These are phyloP conservation scores for Jaapia argillacea DNA, from an alignment of 768 basidiomycete species.

Conservation along the genomic window DNA sequence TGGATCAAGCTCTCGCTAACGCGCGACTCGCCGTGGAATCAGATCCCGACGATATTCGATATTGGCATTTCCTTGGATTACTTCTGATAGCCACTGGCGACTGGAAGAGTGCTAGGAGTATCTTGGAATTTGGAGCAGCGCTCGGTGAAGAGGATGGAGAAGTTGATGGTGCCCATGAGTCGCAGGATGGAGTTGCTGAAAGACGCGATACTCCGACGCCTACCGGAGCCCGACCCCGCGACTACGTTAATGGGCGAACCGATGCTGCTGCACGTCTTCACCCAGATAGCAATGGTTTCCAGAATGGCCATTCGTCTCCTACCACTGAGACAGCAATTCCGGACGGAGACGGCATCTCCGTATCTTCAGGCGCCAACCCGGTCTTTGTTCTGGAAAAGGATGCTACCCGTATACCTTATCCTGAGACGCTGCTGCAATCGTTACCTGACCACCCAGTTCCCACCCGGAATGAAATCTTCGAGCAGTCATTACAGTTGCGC, in stretches of 20 bases:
- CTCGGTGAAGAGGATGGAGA: constrained; percentile 39
- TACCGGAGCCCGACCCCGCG: neutral
- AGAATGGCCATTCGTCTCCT: neutral
- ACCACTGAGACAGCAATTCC: neutral
- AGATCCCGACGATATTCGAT: constrained; percentile 51
- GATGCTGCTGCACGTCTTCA: neutral
- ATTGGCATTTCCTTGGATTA: constrained; percentile 88
- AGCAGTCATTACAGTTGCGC: constrained; percentile 72
- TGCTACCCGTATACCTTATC: constrained; percentile 26
- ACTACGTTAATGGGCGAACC: neutral
- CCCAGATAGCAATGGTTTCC: neutral
- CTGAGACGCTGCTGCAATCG: constrained; percentile 32
- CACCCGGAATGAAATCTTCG: constrained; percentile 53
- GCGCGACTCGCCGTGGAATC: constrained; percentile 69
- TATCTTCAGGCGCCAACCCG: too few species aligned
- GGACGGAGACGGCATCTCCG: neutral
- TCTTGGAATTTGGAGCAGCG: constrained; percentile 68
- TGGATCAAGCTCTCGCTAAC: constrained; percentile 55
- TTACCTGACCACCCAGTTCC: constrained; percentile 38
- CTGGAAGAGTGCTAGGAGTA: constrained; percentile 66
- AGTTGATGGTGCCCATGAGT: constrained; percentile 17
- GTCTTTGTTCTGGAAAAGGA: constrained; percentile 19
- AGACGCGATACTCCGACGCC: neutral
- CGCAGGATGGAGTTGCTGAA: neutral
- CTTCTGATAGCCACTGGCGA: constrained; percentile 71